phyloP scores from a whole-genome alignment of 2,329 filamentous ascomycete genomes.

The Pochonia chlamydosporia region DNA sequence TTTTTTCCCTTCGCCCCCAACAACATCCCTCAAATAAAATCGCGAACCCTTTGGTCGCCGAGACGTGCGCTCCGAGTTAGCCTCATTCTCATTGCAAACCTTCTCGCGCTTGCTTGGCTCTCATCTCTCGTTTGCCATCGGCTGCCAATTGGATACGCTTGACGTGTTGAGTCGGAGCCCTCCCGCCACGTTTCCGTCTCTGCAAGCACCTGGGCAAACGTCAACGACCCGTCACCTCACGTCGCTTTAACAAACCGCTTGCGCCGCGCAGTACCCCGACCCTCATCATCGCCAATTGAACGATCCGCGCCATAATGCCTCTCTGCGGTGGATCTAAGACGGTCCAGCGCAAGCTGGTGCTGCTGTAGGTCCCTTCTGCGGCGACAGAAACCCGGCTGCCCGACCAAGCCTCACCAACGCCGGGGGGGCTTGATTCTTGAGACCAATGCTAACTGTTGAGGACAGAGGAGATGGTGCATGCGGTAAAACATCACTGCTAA shows the following conservation, averaged over 20 bases:
- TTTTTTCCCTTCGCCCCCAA: neutral
- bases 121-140: too few species aligned
- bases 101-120: too few species aligned
- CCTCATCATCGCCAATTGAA: neutral
- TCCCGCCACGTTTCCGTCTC: too few species aligned
- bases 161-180: too few species aligned
- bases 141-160: too few species aligned
- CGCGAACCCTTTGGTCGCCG: too few species aligned
- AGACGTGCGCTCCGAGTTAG: too few species aligned
- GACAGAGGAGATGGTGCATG: slow-evolving; percentile 87
- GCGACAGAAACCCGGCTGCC: slow-evolving; percentile 11
- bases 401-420: neutral
- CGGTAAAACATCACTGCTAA: slow-evolving; percentile 93
- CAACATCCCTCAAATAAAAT: too few species aligned
- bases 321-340: slow-evolving; percentile 71
- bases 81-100: too few species aligned
- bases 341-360: slow-evolving; percentile 91
- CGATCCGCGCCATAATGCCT: slow-evolving; percentile 12
- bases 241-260: neutral
- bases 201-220: too few species aligned
- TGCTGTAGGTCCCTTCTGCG: slow-evolving; percentile 54
- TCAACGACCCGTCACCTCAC: neutral
- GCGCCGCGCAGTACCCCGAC: neutral
- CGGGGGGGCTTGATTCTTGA: neutral
- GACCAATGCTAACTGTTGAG: slow-evolving; percentile 4